Evolutionary conservation across 495 filamentous ascomycete genomes (phyloP).

Genomic region (Penicillium odoratum): DNA sequence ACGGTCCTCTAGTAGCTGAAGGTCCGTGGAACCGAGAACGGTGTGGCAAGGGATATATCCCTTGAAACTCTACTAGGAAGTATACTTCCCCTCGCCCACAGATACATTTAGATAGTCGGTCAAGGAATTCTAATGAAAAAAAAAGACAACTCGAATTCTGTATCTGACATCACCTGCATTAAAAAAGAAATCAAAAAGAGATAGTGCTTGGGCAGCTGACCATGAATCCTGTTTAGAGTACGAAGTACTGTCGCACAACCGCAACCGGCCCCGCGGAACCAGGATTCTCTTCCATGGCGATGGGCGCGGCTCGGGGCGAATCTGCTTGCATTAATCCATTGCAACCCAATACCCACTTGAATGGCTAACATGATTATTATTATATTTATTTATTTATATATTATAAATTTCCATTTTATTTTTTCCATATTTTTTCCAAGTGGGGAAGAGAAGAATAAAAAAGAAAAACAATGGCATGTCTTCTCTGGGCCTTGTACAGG

Average conservation of each 20-base stretch:
- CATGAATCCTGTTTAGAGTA: no score
- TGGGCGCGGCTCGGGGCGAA: constrained; percentile 35
- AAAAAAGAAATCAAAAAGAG: not conserved
- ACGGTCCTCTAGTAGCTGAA: constrained; percentile 36
- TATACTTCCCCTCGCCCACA: not conserved
- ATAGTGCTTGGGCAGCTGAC: not conserved
- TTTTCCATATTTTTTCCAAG: not conserved
- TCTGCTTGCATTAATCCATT: constrained; percentile 9
- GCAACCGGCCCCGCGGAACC: constrained; percentile 37
- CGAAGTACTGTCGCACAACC: constrained; percentile 26
- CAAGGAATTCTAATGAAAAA: not conserved
- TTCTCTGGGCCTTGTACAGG: constrained; percentile 26
- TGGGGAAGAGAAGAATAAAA: not conserved
- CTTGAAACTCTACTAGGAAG: constrained; percentile 13
- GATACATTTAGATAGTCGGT: not conserved
- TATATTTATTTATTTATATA: not conserved
- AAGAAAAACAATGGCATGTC: constrained; percentile 1
- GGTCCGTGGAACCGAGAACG: not conserved
- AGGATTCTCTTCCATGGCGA: constrained; percentile 31
- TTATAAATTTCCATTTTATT: not conserved
- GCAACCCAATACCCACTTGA: constrained; percentile 11
- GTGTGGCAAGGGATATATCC: not conserved
- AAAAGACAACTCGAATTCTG: no score
- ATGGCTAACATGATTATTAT: no score
- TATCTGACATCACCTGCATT: not conserved